Conservation (phyloP, 495 filamentous ascomycete species). For the Beverwykella pulmonaria region DNA sequence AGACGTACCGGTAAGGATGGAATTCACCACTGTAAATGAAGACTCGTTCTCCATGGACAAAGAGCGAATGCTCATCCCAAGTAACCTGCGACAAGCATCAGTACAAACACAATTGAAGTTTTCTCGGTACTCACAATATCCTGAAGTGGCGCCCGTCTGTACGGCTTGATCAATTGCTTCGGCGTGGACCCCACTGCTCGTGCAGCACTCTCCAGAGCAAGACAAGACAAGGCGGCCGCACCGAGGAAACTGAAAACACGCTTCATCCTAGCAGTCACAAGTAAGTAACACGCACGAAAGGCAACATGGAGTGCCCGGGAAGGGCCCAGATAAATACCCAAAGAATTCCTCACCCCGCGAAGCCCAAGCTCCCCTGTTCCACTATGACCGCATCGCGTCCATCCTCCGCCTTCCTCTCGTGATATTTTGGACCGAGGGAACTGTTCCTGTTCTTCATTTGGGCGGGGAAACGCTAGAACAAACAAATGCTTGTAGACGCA, state of each 20-base stretch:
- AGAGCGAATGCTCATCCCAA: slow-evolving; percentile 75
- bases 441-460: neutral
- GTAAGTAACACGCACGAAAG: neutral
- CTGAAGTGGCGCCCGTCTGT: slow-evolving; percentile 44
- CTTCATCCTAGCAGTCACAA: slow-evolving; percentile 27
- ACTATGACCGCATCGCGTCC: slow-evolving; percentile 18
- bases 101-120: neutral
- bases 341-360: neutral
- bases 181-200: slow-evolving; percentile 36
- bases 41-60: slow-evolving; percentile 69
- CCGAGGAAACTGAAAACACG: slow-evolving; percentile 20
- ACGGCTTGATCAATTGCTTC: slow-evolving; percentile 41
- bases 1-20: slow-evolving; percentile 65
- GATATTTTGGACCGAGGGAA: slow-evolving; percentile 11
- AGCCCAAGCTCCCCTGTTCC: neutral
- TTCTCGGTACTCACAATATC: slow-evolving; percentile 43
- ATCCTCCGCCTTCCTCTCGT: slow-evolving; percentile 1
- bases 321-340: slow-evolving; percentile 12
- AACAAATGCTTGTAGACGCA: neutral
- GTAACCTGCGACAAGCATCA: slow-evolving; percentile 52
- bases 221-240: slow-evolving; percentile 31
- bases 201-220: slow-evolving; percentile 32
- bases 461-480: neutral
- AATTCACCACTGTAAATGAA: slow-evolving; percentile 76
- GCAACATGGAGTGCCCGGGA: no score